Percentiles rank a stretch among this genome's conserved stretches.
Conservation (phyloP, 176 grass and related monocot species). For the Eragrostis nindensis region DNA sequence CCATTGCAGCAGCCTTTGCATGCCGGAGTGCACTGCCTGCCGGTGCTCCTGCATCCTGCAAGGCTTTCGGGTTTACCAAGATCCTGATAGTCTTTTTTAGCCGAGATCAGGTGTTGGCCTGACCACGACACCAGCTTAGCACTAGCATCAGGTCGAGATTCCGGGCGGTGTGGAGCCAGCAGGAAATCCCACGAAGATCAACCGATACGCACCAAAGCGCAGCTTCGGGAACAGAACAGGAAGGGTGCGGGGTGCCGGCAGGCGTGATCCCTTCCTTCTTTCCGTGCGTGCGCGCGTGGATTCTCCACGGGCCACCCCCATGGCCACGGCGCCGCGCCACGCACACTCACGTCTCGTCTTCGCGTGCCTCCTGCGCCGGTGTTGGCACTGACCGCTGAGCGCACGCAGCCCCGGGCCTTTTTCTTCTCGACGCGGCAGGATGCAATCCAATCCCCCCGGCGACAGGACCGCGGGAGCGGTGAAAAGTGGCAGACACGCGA, state of each 20-base stretch:
- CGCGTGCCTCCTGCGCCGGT: constrained; percentile 27
- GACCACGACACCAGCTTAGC: not conserved
- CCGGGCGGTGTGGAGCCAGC: not conserved
- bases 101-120: constrained; percentile 3
- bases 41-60: constrained; percentile 12
- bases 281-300: not conserved
- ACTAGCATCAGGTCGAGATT: not conserved
- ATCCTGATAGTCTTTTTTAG: not conserved
- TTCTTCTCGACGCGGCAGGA: not conserved
- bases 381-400: not conserved
- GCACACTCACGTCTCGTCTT: constrained; percentile 22
- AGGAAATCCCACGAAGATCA: not conserved
- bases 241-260: not conserved
- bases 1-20: not conserved
- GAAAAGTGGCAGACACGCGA: constrained; percentile 20
- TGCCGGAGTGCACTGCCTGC: constrained; percentile 3
- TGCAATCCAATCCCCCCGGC: not conserved
- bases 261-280: constrained; percentile 13
- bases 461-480: not conserved
- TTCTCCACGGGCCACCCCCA: constrained; percentile 13
- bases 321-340: too few species aligned
- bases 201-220: not conserved
- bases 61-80: constrained; percentile 33
- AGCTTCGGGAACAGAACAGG: constrained; percentile 27
- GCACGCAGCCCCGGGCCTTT: not conserved